A percentile compares a stretch with the other conserved stretches of the same genome.
Evolutionary conservation across 2,329 filamentous ascomycete species (phyloP).

Genomic region (Pestalotiopsis sp.): DNA sequence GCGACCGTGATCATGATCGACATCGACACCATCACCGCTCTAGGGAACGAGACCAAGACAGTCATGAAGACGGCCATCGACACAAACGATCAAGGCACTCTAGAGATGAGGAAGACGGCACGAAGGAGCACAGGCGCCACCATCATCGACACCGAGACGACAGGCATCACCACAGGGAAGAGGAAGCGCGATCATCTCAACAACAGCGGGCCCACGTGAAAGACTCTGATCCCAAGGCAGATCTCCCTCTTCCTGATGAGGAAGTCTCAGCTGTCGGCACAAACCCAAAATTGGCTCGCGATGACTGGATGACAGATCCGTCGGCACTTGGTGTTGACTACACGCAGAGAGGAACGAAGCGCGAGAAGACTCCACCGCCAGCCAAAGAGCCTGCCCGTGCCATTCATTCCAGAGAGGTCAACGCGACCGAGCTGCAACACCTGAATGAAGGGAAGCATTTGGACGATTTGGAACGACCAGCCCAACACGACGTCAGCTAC

Average conservation of each 20-base stretch:
- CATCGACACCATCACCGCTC: conserved; percentile 34
- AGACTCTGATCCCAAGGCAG: conserved; percentile 48
- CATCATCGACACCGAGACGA: conserved; percentile 34
- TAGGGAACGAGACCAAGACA: conserved; percentile 39
- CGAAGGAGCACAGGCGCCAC: conserved; percentile 37
- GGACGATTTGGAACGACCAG: conserved; percentile 54
- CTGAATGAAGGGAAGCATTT: conserved; percentile 58
- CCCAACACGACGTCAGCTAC: conserved; percentile 71
- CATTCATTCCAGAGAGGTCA: conserved; percentile 81
- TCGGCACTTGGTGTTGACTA: conserved; percentile 84
- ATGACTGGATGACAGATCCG: conserved; percentile 94
- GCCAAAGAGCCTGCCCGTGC: conserved; percentile 67
- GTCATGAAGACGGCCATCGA: conserved; percentile 56
- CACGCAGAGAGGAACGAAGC: conserved; percentile 61
- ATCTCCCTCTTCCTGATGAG: conserved; percentile 53
- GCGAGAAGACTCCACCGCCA: conserved; percentile 51
- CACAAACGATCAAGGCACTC: conserved; percentile 67
- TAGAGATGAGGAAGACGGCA: conserved; percentile 50
- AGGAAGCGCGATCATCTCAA: neutral
- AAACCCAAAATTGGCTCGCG: conserved; percentile 58
- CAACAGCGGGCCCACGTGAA: conserved; percentile 41
- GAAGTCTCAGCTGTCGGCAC: conserved; percentile 38
- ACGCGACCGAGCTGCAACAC: conserved; percentile 64
- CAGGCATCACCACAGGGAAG: conserved; percentile 20
- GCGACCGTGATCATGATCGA: conserved; percentile 23